Evolutionary conservation across 108 stramenopile genomes (phyloP).

Genomic region (Cyclotella baltica): DNA sequence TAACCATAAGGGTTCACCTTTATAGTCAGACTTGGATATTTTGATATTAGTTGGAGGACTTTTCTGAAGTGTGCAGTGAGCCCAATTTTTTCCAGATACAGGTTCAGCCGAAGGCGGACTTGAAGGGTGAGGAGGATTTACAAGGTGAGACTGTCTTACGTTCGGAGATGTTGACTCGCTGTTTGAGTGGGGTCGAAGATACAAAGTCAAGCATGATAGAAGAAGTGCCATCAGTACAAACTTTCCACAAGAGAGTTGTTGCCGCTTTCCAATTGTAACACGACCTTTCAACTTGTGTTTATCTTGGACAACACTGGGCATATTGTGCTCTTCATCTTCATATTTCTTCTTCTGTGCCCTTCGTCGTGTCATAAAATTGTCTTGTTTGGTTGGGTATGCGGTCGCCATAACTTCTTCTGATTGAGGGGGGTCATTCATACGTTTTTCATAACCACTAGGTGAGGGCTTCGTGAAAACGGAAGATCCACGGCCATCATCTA

Average conservation of each 20-base stretch:
- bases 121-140: background rate
- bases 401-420: no score
- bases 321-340: background rate
- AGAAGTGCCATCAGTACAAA: background rate
- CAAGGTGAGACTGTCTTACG: background rate
- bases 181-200: background rate
- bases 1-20: conserved; percentile 41
- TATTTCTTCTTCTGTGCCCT: background rate
- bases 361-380: background rate
- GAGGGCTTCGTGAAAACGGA: no score
- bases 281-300: background rate
- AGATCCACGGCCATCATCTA: no score
- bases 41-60: background rate
- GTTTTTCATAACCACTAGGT: no score
- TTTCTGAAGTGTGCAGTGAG: no score
- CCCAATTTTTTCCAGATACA: background rate
- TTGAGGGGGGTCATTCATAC: no score
- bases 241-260: background rate
- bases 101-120: background rate
- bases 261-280: no score
- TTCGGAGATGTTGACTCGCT: background rate
- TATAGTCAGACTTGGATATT: background rate
- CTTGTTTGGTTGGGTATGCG: no score
- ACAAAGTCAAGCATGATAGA: background rate
- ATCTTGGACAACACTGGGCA: background rate